phyloP scores from a whole-genome alignment of 768 basidiomycete genomes.

The Lactarius tabidus region DNA sequence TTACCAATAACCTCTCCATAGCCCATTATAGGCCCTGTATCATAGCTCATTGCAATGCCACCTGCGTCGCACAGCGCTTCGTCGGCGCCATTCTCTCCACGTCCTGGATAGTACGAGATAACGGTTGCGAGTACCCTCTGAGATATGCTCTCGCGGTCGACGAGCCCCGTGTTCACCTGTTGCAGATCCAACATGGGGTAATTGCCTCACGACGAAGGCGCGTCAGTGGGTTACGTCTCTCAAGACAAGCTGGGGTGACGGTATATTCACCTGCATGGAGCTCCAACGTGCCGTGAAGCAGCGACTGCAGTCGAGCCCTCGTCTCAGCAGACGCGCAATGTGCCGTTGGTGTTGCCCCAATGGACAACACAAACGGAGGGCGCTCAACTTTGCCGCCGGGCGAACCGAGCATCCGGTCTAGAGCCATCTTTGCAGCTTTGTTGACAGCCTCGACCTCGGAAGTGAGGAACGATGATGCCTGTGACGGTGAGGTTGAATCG shows the following conservation, averaged over 20 bases:
- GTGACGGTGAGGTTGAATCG: slow-evolving; percentile 60
- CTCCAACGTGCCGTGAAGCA: slow-evolving; percentile 62
- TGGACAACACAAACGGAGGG: slow-evolving; percentile 63
- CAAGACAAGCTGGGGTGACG: background rate
- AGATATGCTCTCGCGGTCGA: slow-evolving; percentile 53
- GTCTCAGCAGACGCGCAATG: slow-evolving; percentile 64
- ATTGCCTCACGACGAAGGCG: slow-evolving; percentile 48
- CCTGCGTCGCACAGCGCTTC: slow-evolving; percentile 83
- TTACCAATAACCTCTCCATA: slow-evolving; percentile 70
- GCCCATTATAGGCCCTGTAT: slow-evolving; percentile 66
- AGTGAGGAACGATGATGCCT: slow-evolving; percentile 64
- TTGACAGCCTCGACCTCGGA: slow-evolving; percentile 71
- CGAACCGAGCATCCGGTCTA: slow-evolving; percentile 42
- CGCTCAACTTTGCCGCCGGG: slow-evolving; percentile 34
- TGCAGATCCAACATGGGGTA: slow-evolving; percentile 84
- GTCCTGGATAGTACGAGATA: slow-evolving; percentile 73
- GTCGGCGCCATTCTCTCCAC: slow-evolving; percentile 56
- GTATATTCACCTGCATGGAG: slow-evolving; percentile 60
- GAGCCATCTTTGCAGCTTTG: slow-evolving; percentile 52
- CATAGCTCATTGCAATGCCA: slow-evolving; percentile 84
- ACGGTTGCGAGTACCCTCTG: slow-evolving; percentile 69
- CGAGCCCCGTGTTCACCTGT: slow-evolving; percentile 69
- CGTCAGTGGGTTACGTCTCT: background rate
- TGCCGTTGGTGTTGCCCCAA: slow-evolving; percentile 87
- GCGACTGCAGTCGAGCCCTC: slow-evolving; percentile 40